Percentiles rank a stretch among this genome's conserved stretches.
phyloP scores from a whole-genome alignment of 164 flowering plant species.

The Chimonanthus praecox region DNA sequence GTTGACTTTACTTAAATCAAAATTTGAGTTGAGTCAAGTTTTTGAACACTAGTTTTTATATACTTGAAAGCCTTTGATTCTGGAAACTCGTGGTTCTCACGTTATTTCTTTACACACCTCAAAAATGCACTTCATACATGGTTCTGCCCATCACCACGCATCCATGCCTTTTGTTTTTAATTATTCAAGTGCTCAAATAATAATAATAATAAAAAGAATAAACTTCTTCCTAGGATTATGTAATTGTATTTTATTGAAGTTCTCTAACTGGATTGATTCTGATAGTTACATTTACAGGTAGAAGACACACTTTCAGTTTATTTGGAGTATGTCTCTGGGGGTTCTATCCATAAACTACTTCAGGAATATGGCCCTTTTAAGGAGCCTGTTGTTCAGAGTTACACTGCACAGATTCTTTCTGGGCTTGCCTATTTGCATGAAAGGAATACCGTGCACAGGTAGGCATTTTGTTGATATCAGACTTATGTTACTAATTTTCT shows the following conservation, averaged over 20 bases:
- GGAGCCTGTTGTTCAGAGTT: conserved; percentile 59
- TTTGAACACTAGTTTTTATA: too few relatives aligned
- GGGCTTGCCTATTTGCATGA: conserved; percentile 77
- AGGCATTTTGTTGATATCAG: not conserved
- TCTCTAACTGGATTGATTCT: not conserved
- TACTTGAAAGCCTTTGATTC: too few relatives aligned
- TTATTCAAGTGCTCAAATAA: too few relatives aligned
- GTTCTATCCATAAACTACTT: conserved; percentile 70
- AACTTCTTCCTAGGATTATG: too few relatives aligned
- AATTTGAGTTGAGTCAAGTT: too few relatives aligned
- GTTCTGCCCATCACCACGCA: too few relatives aligned
- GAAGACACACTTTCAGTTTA: conserved; percentile 59
- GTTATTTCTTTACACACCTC: too few relatives aligned
- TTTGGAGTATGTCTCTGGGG: conserved; percentile 78
- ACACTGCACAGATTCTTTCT: conserved; percentile 58
- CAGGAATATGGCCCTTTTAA: conserved; percentile 69
- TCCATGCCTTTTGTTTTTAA: too few relatives aligned
- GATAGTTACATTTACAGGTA: conserved; percentile 27
- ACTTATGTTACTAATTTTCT: not conserved
- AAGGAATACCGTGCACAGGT: conserved; percentile 67
- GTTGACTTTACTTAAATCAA: too few relatives aligned
- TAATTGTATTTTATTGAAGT: not conserved
- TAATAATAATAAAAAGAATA: too few relatives aligned
- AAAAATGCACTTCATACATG: too few relatives aligned
- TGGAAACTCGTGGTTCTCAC: too few relatives aligned